These are phyloP conservation scores for Taphrina pruni DNA, from an alignment of 1,139 yeast species.

Conservation along the genomic window DNA sequence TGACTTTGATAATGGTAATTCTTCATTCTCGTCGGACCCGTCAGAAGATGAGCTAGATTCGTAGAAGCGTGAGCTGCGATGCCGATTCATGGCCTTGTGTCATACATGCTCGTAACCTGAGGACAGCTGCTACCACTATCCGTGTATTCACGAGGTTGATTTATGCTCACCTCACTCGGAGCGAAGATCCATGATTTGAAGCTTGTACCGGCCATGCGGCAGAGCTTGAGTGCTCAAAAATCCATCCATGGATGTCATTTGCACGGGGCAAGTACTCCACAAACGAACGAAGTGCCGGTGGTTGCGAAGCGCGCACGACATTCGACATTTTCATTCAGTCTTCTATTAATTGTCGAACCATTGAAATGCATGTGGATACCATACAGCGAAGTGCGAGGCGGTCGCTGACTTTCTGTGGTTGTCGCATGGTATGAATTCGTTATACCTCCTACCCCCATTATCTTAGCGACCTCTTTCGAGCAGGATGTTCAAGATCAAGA, in stretches of 20 bases:
- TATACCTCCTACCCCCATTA: neutral
- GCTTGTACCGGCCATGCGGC: too few species aligned
- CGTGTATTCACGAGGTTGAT: too few species aligned
- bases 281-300: neutral
- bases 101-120: neutral
- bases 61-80: slow-evolving; percentile 17
- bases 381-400: too few species aligned
- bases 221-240: too few species aligned
- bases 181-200: too few species aligned
- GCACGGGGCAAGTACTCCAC: neutral
- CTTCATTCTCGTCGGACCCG: neutral
- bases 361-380: too few species aligned
- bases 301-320: too few species aligned
- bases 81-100: neutral
- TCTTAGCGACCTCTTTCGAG: neutral
- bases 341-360: too few species aligned
- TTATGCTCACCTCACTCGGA: too few species aligned
- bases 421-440: neutral
- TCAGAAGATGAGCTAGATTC: slow-evolving; percentile 24
- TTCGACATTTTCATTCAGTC: too few species aligned
- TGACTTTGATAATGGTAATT: neutral
- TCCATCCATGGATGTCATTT: neutral
- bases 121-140: neutral
- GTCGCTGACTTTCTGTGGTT: too few species aligned
- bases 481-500: slow-evolving; percentile 33